Evolutionary conservation across 2,329 filamentous ascomycete species (phyloP).

Genomic region (Rhinocladiella mackenziei): DNA sequence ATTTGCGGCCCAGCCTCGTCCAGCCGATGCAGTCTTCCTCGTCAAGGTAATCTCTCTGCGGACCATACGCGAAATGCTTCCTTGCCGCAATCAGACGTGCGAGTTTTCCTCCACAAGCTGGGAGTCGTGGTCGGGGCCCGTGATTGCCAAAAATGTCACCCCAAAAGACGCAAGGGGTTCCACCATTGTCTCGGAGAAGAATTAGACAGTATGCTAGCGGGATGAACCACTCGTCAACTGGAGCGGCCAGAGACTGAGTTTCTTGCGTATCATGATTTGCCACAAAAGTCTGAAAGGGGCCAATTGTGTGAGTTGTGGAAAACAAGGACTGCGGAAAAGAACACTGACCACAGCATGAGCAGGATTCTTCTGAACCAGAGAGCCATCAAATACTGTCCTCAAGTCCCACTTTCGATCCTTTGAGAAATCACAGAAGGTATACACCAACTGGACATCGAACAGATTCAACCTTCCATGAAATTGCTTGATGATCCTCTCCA

Average conservation of each 20-base stretch:
- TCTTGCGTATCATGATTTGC: slow-evolving; percentile 49
- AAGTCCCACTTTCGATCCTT: slow-evolving; percentile 55
- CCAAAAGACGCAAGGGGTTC: slow-evolving; percentile 66
- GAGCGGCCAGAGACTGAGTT: slow-evolving; percentile 21
- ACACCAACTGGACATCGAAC: slow-evolving; percentile 66
- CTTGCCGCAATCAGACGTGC: slow-evolving; percentile 60
- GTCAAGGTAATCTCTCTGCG: slow-evolving; percentile 62
- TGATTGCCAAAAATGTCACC: slow-evolving; percentile 64
- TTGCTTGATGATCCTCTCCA: slow-evolving; percentile 55
- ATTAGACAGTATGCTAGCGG: slow-evolving; percentile 69
- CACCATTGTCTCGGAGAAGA: slow-evolving; percentile 56
- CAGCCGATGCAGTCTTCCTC: slow-evolving; percentile 59
- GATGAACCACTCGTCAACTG: slow-evolving; percentile 51
- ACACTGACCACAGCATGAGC: slow-evolving; percentile 38
- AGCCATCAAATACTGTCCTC: slow-evolving; percentile 57
- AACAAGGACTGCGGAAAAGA: background rate
- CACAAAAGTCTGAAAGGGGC: slow-evolving; percentile 32
- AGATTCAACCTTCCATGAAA: slow-evolving; percentile 58
- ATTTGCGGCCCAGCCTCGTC: slow-evolving; percentile 46
- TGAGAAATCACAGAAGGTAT: slow-evolving; percentile 63
- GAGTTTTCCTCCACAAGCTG: slow-evolving; percentile 53
- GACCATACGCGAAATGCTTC: slow-evolving; percentile 63
- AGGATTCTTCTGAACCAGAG: slow-evolving; percentile 54
- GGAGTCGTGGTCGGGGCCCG: slow-evolving; percentile 52
- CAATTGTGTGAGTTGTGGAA: background rate